Percentiles rank a stretch among this genome's conserved stretches.
Conservation (phyloP, 495 filamentous ascomycete genomes). For the Pseudoneurospora amorphoporcata region DNA sequence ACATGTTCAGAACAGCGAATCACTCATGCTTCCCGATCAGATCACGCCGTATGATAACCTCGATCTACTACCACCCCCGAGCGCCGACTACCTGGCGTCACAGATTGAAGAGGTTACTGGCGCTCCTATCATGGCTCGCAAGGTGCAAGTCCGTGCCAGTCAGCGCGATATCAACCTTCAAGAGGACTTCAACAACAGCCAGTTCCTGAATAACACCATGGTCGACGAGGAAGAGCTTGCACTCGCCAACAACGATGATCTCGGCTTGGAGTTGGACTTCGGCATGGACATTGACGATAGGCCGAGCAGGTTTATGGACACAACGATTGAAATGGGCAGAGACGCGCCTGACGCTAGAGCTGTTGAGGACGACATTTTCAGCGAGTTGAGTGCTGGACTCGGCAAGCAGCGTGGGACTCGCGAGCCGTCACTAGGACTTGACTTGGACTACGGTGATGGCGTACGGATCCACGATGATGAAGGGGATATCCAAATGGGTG, state of each 20-base stretch:
- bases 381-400: constrained; percentile 46
- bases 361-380: constrained; percentile 63
- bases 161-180: constrained; percentile 56
- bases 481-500: constrained; percentile 51
- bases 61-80: constrained; percentile 51
- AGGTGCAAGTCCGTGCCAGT: constrained; percentile 40
- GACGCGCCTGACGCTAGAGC: constrained; percentile 57
- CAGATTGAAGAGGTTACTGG: constrained; percentile 47
- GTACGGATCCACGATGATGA: constrained; percentile 47
- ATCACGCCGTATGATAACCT: constrained; percentile 85
- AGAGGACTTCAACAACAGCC: constrained; percentile 50
- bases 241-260: constrained; percentile 43
- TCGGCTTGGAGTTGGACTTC: constrained; percentile 50
- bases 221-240: constrained; percentile 42
- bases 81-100: constrained; percentile 62
- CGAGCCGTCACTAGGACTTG: constrained; percentile 34
- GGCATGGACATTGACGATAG: constrained; percentile 44
- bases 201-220: constrained; percentile 56
- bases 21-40: constrained; percentile 73
- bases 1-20: constrained; percentile 52
- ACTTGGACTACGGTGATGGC: constrained; percentile 40
- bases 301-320: constrained; percentile 34
- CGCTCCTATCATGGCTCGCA: constrained; percentile 37
- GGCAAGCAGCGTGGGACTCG: constrained; percentile 35
- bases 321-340: constrained; percentile 77